A percentile compares a stretch with the other conserved stretches of the same genome.
Evolutionary conservation across 345 rosid genomes (phyloP).

Genomic region (Conringia planisiliqua): DNA sequence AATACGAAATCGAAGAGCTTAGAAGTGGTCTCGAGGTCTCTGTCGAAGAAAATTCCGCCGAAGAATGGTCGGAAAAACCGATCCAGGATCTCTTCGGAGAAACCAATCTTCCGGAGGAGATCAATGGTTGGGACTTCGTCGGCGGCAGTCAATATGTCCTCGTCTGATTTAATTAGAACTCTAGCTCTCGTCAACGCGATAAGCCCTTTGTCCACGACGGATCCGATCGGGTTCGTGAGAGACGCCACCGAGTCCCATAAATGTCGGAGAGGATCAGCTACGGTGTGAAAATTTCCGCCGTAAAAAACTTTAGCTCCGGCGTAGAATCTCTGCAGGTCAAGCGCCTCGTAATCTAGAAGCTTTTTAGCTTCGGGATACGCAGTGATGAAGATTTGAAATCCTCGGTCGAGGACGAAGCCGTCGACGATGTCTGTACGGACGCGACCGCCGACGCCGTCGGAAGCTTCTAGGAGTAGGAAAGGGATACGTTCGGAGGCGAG

Average conservation of each 20-base stretch:
- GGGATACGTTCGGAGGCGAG: constrained; percentile 59
- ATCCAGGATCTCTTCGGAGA: constrained; percentile 55
- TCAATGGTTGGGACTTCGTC: constrained; percentile 64
- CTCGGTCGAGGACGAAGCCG: constrained; percentile 83
- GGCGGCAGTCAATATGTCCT: constrained; percentile 41
- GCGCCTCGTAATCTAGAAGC: constrained; percentile 60
- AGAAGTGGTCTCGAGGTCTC: constrained; percentile 72
- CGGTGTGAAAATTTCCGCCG: constrained; percentile 64
- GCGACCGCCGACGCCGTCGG: constrained; percentile 85
- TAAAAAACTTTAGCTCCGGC: constrained; percentile 73
- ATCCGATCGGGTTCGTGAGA: constrained; percentile 73
- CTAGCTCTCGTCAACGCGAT: constrained; percentile 63
- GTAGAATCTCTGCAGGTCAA: constrained; percentile 62
- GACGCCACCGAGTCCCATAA: constrained; percentile 63
- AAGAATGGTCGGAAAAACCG: constrained; percentile 82
- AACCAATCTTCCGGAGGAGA: constrained; percentile 52
- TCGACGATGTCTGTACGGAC: constrained; percentile 80
- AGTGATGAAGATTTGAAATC: constrained; percentile 96
- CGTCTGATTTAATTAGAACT: constrained; percentile 54
- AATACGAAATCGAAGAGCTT: constrained; percentile 78
- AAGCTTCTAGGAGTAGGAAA: constrained; percentile 72
- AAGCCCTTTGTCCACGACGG: constrained; percentile 66
- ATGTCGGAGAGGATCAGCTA: constrained; percentile 87
- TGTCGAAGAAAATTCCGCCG: constrained; percentile 88
- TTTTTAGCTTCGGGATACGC: constrained; percentile 84